Conservation (phyloP, 176 grass and related monocot species). For the Oryza glumipatula region DNA sequence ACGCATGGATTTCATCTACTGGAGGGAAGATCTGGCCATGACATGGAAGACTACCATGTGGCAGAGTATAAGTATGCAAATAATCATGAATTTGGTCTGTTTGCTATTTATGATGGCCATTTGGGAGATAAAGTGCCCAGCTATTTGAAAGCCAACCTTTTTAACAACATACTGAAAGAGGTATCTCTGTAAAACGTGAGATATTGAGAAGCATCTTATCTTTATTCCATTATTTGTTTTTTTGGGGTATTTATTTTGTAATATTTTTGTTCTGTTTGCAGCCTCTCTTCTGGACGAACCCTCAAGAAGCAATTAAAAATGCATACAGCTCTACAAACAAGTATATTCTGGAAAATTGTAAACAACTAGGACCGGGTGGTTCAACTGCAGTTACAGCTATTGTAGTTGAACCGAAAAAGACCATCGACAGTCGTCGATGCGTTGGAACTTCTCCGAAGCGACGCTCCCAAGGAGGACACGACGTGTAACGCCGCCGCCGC, state of each 20-base stretch:
- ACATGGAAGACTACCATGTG: conserved; percentile 97
- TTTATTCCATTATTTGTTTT: conserved; percentile 3
- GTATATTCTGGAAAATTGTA: conserved; percentile 78
- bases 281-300: conserved; percentile 69
- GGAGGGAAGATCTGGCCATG: conserved; percentile 84
- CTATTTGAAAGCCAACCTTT: conserved; percentile 82
- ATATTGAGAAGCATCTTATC: not conserved
- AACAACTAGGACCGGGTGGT: conserved; percentile 69
- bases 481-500: no score
- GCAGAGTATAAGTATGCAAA: conserved; percentile 82
- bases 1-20: conserved; percentile 84
- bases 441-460: no score
- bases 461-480: no score
- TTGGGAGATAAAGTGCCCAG: conserved; percentile 77
- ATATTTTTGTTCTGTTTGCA: conserved; percentile 40
- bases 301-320: conserved; percentile 66
- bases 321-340: conserved; percentile 83
- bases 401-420: conserved; percentile 47
- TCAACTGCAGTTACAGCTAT: conserved; percentile 92
- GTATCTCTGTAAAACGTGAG: conserved; percentile 37
- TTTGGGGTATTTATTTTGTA: not conserved
- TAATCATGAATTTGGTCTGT: conserved; percentile 71
- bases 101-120: conserved; percentile 98
- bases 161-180: conserved; percentile 86
- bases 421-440: no score